A percentile compares a stretch with the other conserved stretches of the same genome.
Conservation (phyloP, 805 yeast species). For the Metschnikowia matae region DNA sequence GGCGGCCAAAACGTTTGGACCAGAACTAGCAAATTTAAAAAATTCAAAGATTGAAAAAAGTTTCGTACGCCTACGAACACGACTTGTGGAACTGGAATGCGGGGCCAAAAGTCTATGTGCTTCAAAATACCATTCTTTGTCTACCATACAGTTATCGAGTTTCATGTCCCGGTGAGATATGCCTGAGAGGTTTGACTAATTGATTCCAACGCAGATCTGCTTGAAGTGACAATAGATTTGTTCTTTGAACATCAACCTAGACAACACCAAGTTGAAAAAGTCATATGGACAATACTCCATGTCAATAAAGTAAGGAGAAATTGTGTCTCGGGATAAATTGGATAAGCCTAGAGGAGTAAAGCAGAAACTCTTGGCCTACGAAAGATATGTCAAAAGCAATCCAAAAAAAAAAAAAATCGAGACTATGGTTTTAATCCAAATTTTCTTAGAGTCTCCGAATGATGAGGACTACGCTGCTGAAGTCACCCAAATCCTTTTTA, state of each 20-base stretch:
- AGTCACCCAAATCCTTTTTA: conserved; percentile 69
- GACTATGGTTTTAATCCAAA: conserved; percentile 73
- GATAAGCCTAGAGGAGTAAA: conserved; percentile 85
- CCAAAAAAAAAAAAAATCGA: conserved; percentile 72
- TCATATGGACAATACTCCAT: conserved; percentile 94
- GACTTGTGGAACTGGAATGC: conserved; percentile 78
- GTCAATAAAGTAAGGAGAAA: conserved; percentile 69
- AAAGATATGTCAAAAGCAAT: conserved; percentile 62
- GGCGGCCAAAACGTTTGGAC: no score
- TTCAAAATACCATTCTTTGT: conserved; percentile 70
- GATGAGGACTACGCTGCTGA: conserved; percentile 70
- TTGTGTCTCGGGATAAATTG: conserved; percentile 84
- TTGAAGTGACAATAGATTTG: conserved; percentile 80
- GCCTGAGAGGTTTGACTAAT: conserved; percentile 74
- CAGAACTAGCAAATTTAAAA: no score
- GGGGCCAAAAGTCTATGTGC: conserved; percentile 89
- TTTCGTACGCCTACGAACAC: no score
- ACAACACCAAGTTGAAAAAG: conserved; percentile 90
- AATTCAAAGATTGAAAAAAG: no score
- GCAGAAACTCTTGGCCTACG: conserved; percentile 85
- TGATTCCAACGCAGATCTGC: conserved; percentile 74
- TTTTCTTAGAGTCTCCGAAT: conserved; percentile 56
- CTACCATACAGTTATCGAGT: conserved; percentile 89
- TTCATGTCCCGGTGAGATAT: conserved; percentile 91
- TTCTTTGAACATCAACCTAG: conserved; percentile 64